Evolutionary conservation across 305 asterid genomes (phyloP), one percentile per base, ranked within the genome.

Genomic region (Petunia hybrid): DNA sequence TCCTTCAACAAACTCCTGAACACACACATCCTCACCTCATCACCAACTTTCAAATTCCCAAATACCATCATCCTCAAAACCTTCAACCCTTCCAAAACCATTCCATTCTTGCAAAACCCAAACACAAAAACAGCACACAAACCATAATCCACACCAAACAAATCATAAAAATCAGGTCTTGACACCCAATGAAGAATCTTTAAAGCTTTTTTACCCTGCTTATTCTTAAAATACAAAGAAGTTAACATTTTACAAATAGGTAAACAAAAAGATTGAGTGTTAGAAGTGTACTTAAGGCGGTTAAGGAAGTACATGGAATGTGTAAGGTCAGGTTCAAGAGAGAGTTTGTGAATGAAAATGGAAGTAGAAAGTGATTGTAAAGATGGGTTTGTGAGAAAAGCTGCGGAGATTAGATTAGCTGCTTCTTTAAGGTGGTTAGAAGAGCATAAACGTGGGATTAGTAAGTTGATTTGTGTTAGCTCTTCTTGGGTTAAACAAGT

Each of bases 271-370:
- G 78, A 61, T 39, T 77, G 83, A 8, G 71, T 40, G 69, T 66
- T 84, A 46, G 85, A 66, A 80, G 36, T 85, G 87, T 81, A 65
- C 81, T 90, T 90, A 77, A 90, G 87, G 85, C 83, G 14, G 82
- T 90, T 90, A 81, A 90, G 94, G n/a, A 90, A 85, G 87, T 89
- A 87, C 92, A 90, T 90, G 31, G 85, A 80, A 22, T 80, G 86
- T 81, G 88, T 81, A 84, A 90, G 90, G 84, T 90, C 91, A 53
- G 88, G 89, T 65, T 90, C 87, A 39, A 68, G 82, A 38, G 90
- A 81, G 76, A 90, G 86, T 12, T 82, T 76, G 77, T 83, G 80
- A 81, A 85, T 65, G 84, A 87, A 84, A 56, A 74, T 4, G 74
- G 92, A 80, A 74, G 89, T 77, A 53, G 90, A 84, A 53, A 90